phyloP scores from a whole-genome alignment of 306 rosid genomes.

The Medicago ruthenica region DNA sequence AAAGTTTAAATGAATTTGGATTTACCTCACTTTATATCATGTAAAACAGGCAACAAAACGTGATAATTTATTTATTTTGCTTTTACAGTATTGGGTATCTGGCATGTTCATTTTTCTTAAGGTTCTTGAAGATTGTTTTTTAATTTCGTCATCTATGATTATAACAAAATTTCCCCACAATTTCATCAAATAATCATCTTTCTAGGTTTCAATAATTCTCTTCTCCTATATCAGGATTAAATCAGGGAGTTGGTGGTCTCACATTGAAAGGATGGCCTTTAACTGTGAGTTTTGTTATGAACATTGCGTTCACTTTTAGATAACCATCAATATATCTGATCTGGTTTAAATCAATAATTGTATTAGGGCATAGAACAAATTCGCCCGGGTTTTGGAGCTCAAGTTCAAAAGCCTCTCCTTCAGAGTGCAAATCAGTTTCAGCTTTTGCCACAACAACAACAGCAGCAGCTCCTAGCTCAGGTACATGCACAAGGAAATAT shows the following conservation, averaged over 20 bases:
- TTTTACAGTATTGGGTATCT: slow-evolving; percentile 21
- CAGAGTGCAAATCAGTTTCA: slow-evolving; percentile 85
- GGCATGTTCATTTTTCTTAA: slow-evolving; percentile 23
- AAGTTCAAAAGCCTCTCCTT: slow-evolving; percentile 88
- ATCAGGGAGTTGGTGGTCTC: slow-evolving; percentile 75
- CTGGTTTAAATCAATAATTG: slow-evolving; percentile 43
- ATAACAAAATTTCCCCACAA: slow-evolving; percentile 16
- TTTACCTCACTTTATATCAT: slow-evolving; percentile 26
- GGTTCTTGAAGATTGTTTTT: slow-evolving; percentile 16
- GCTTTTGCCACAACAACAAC: slow-evolving; percentile 85
- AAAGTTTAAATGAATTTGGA: slow-evolving; percentile 12
- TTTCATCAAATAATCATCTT: slow-evolving; percentile 12
- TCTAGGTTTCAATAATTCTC: slow-evolving; percentile 32
- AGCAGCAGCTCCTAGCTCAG: slow-evolving; percentile 81
- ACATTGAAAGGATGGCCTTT: slow-evolving; percentile 97
- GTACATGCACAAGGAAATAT: slow-evolving; percentile 84
- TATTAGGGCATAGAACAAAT: slow-evolving; percentile 86
- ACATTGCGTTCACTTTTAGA: slow-evolving; percentile 26
- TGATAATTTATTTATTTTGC: slow-evolving; percentile 40
- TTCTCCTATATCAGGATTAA: slow-evolving; percentile 65
- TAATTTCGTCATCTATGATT: not conserved
- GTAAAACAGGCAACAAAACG: slow-evolving; percentile 27
- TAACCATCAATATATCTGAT: slow-evolving; percentile 29
- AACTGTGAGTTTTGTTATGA: slow-evolving; percentile 66
- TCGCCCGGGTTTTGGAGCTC: slow-evolving; percentile 81